These are phyloP conservation scores for Magnaporthiopsis rhizophila DNA, from an alignment of 2,329 filamentous ascomycete species.

Conservation along the genomic window DNA sequence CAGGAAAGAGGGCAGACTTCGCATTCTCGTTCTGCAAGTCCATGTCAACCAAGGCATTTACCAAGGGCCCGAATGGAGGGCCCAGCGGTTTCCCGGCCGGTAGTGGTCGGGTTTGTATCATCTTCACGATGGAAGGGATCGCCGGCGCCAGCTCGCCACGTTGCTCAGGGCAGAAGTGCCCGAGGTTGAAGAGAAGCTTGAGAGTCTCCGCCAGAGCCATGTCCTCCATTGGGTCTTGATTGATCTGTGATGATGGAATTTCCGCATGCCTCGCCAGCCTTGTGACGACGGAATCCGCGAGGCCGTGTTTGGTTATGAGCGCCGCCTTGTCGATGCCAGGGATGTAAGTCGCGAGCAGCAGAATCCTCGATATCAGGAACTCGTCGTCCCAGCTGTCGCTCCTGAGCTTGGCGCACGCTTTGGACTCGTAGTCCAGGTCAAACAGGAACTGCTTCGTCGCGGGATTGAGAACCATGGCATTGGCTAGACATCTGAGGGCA, in stretches of 20 bases:
- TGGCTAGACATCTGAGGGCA: slow-evolving; percentile 75
- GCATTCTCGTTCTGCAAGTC: slow-evolving; percentile 52
- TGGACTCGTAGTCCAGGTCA: slow-evolving; percentile 58
- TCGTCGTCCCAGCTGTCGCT: slow-evolving; percentile 73
- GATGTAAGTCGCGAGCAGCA: slow-evolving; percentile 74
- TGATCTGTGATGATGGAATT: slow-evolving; percentile 23
- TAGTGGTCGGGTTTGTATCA: slow-evolving; percentile 55
- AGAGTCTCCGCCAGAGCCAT: slow-evolving; percentile 78
- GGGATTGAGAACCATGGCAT: slow-evolving; percentile 65
- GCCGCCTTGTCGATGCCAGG: slow-evolving; percentile 58
- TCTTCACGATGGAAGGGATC: slow-evolving; percentile 60
- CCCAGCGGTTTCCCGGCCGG: slow-evolving; percentile 61
- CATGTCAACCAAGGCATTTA: slow-evolving; percentile 78
- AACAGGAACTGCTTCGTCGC: slow-evolving; percentile 65
- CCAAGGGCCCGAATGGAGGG: slow-evolving; percentile 58
- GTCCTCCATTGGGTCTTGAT: slow-evolving; percentile 55
- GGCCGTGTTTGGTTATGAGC: slow-evolving; percentile 56
- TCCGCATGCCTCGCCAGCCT: slow-evolving; percentile 65
- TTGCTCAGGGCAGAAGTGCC: slow-evolving; percentile 61
- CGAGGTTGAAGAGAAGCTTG: slow-evolving; percentile 85
- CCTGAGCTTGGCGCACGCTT: slow-evolving; percentile 64
- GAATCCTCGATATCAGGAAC: slow-evolving; percentile 70
- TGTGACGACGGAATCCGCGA: slow-evolving; percentile 60
- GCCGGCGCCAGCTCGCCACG: slow-evolving; percentile 55
- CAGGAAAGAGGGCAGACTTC: slow-evolving; percentile 57